Evolutionary conservation across 495 filamentous ascomycete genomes (phyloP), one percentile per base, ranked within the genome.

Genomic region (Aspergillus wentii): DNA sequence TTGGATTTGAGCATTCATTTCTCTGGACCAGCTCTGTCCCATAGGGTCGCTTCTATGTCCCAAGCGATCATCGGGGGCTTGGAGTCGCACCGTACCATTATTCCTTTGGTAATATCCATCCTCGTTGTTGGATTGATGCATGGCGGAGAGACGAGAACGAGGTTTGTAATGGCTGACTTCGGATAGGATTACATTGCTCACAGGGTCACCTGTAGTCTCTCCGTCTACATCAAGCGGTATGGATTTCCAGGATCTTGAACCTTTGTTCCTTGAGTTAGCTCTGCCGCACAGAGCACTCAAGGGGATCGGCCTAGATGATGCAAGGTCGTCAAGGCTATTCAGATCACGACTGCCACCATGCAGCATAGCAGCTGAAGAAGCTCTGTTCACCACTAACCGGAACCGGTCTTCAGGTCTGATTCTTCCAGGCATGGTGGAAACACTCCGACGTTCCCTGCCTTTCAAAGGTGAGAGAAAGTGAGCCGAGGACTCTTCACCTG

Each of bases 231-330:
- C 43, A n/a, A 26, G 29, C 13, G 17, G 29, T 3, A 46, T 37
- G n/a, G 30, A 37, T 27, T 40, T 49, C 33, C 30, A 33, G 11
- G 35, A 23, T 28, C 36, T 54, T 6, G 27, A 30, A 7, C 39
- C 44, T 36, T 41, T 56, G n/a, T 37, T 49, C 17, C 45, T 33
- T 8, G 49, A 40, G 23, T 41, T 34, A 3, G 39, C 32, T 38
- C 35, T 46, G 2, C 21, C 40, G 20, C 35, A 48, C 7, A 56
- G 21, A 6, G 51, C 36, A 16, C 41, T 43, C 18, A 58, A 27
- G 25, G 49, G 41, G n/a, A 61, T 30, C 2, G 54, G 54, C 10
- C 44, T 46, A 17, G 54, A 51, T 7, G 52, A 61, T 4, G 47
- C 43, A 11, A 61, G 38, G 1, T 50, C 43, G 30, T 44, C 41